phyloP scores from a whole-genome alignment of 78 protist genomes.

The Polysphondylium violaceum region DNA sequence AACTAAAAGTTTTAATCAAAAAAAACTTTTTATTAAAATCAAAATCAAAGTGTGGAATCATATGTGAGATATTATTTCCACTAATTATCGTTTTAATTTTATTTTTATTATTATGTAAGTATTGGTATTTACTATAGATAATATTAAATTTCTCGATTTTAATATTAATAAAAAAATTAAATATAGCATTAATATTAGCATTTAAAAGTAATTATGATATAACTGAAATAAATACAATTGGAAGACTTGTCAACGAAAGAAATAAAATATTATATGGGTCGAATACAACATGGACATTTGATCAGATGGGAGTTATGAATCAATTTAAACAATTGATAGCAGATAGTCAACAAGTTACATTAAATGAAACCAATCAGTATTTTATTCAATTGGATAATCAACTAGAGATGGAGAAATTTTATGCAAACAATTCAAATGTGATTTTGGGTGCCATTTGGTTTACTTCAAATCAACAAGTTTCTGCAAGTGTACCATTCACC shows the following conservation, averaged over 20 bases:
- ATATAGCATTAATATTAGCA: background rate
- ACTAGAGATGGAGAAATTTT: conserved; percentile 18
- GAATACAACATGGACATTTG: background rate
- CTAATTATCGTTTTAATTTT: background rate
- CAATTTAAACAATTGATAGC: background rate
- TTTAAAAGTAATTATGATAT: background rate
- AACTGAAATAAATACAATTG: background rate
- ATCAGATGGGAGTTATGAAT: background rate
- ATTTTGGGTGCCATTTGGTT: conserved; percentile 49
- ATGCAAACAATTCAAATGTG: conserved; percentile 4
- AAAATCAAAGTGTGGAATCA: conserved; percentile 16
- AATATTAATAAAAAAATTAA: background rate
- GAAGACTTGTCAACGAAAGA: background rate
- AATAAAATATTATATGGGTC: background rate
- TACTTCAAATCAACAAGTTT: background rate
- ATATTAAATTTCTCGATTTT: background rate
- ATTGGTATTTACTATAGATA: background rate
- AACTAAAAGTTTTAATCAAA: conserved; percentile 5
- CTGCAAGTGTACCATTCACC: background rate
- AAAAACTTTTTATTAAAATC: conserved; percentile 29
- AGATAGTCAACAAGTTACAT: background rate
- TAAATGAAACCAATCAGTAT: background rate
- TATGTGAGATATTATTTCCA: background rate
- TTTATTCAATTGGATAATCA: background rate
- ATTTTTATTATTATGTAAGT: conserved; percentile 31